Evolutionary conservation across 345 rosid species (phyloP).

Genomic region (Draba incana): DNA sequence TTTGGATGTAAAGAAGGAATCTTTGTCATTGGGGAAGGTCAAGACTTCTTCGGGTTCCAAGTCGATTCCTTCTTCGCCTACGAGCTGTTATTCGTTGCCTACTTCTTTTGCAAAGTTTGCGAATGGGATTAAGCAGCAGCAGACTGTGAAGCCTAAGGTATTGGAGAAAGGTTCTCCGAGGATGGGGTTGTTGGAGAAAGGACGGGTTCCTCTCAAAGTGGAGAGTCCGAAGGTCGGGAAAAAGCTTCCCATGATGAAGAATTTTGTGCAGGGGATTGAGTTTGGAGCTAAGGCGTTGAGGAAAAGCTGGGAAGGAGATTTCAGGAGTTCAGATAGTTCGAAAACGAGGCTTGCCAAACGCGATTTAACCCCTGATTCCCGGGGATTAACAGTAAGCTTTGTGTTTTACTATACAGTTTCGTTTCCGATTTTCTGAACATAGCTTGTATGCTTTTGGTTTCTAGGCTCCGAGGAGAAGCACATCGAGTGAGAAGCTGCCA

Average conservation of each 20-base stretch:
- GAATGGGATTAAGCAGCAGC: conserved; percentile 74
- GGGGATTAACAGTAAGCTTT: conserved; percentile 67
- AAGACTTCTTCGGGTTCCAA: conserved; percentile 62
- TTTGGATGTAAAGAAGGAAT: conserved; percentile 67
- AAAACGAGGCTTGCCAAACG: conserved; percentile 49
- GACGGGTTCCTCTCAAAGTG: conserved; percentile 51
- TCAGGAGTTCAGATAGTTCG: conserved; percentile 55
- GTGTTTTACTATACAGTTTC: background rate
- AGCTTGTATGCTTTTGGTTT: conserved; percentile 31
- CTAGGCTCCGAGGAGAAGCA: conserved; percentile 83
- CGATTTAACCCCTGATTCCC: conserved; percentile 60
- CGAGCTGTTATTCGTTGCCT: conserved; percentile 88
- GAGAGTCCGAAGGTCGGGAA: conserved; percentile 52
- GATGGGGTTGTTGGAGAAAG: conserved; percentile 56
- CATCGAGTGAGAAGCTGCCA: conserved; percentile 63
- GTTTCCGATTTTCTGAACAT: conserved; percentile 16
- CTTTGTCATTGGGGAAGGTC: conserved; percentile 48
- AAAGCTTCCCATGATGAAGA: conserved; percentile 64
- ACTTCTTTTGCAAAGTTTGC: conserved; percentile 83
- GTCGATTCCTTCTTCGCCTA: conserved; percentile 86
- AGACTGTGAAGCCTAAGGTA: conserved; percentile 53
- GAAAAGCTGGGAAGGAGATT: conserved; percentile 99
- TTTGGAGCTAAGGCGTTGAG: conserved; percentile 90
- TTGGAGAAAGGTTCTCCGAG: conserved; percentile 58
- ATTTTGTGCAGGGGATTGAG: conserved; percentile 73